Percentiles rank a stretch among this genome's conserved stretches.
Conservation (phyloP, 169 alveolate genomes). For the Perkinsus olseni region DNA sequence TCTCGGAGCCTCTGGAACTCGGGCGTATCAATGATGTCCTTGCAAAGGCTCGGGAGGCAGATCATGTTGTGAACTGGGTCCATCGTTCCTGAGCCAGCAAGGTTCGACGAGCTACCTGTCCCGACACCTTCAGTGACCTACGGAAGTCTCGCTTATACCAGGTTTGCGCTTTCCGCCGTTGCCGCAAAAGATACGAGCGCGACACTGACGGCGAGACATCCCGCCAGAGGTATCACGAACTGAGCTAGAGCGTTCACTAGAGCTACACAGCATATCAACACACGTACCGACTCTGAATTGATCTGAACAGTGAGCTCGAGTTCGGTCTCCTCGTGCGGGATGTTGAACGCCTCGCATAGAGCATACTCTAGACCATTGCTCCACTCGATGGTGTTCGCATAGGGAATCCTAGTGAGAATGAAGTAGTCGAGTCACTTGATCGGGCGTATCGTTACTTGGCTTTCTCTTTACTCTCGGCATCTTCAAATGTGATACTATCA, state of each 20-base stretch:
- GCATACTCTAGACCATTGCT: neutral
- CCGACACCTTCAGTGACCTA: neutral
- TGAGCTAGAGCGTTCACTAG: neutral
- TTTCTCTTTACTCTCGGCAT: neutral
- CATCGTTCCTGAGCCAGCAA: neutral
- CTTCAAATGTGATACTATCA: neutral
- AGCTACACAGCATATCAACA: neutral
- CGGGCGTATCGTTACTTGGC: neutral
- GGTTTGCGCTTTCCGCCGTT: neutral
- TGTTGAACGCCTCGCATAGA: neutral
- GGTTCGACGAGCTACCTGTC: neutral
- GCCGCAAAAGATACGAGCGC: neutral
- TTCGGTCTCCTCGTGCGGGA: neutral
- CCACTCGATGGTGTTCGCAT: neutral
- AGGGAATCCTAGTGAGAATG: neutral
- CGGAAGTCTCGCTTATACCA: neutral
- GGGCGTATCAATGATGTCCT: conserved; percentile 62
- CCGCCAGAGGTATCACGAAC: neutral
- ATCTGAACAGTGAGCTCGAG: neutral
- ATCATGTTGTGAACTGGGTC: neutral
- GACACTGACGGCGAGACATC: neutral
- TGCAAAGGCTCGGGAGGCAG: conserved; percentile 1
- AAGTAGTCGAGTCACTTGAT: neutral
- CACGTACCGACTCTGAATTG: neutral
- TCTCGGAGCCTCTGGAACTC: conserved; percentile 65